A percentile compares a stretch with the other conserved stretches of the same genome.
These are phyloP conservation scores for Candida maltosa DNA, from an alignment of 805 yeast genomes.

Conservation along the genomic window DNA sequence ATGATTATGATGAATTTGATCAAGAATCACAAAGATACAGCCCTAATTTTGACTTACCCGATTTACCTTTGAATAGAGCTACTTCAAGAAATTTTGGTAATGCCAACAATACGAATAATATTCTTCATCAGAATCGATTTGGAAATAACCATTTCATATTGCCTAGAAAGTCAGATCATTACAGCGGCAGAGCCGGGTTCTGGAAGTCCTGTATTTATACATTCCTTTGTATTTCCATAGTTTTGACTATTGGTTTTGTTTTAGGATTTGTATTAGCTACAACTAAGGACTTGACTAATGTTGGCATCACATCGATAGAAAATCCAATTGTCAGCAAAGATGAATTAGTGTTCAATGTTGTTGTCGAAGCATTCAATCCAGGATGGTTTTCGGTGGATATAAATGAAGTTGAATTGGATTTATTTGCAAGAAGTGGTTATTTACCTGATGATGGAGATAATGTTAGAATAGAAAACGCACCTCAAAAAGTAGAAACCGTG, in stretches of 20 bases:
- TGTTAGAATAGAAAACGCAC: slow-evolving; percentile 9
- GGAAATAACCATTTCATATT: slow-evolving; percentile 24
- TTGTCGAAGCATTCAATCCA: slow-evolving; percentile 80
- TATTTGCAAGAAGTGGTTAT: slow-evolving; percentile 74
- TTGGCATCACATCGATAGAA: slow-evolving; percentile 57
- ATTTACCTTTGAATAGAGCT: slow-evolving; percentile 6
- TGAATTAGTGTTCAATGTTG: slow-evolving; percentile 77
- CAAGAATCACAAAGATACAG: slow-evolving; percentile 23
- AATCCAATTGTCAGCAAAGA: slow-evolving; percentile 79
- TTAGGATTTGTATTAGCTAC: slow-evolving; percentile 85
- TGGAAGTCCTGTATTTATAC: slow-evolving; percentile 40
- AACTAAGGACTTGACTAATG: slow-evolving; percentile 73
- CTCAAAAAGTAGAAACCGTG: slow-evolving; percentile 52
- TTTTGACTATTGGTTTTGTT: slow-evolving; percentile 72
- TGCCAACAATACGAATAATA: slow-evolving; percentile 8
- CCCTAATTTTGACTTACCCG: slow-evolving; percentile 10
- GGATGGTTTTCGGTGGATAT: slow-evolving; percentile 72
- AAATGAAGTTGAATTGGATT: slow-evolving; percentile 68
- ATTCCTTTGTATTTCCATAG: slow-evolving; percentile 39
- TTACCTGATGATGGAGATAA: slow-evolving; percentile 19
- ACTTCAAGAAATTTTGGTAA: slow-evolving; percentile 11
- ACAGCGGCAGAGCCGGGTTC: slow-evolving; percentile 19
- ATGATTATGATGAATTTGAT: slow-evolving; percentile 38
- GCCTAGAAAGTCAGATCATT: slow-evolving; percentile 20
- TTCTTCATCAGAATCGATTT: slow-evolving; percentile 17